Base-by-base conservation (phyloP, 306 rosid species). In the Vigna nakashimae region DNA sequence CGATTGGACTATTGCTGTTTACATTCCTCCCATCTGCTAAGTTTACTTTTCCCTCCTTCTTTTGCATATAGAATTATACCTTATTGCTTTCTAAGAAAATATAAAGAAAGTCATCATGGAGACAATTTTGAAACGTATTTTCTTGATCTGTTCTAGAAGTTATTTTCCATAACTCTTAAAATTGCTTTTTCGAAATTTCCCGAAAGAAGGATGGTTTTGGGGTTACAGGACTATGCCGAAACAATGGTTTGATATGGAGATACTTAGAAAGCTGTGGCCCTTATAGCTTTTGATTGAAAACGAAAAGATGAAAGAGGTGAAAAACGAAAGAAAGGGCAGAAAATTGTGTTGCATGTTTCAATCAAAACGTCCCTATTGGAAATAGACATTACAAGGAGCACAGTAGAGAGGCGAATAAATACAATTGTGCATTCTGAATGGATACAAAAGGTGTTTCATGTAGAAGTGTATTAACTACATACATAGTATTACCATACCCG, bases 351-450 rank as follows among this genome's bases (percentile, higher is more conserved):
- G 11, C 17, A 30, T 51, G 10, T 55, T 32, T 26, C 32, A 48
- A 80, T 28, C 57, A 32, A 57, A 65, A 69, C 16, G 40, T 78
- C 66, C 57, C 48, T 50, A 4, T 20, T 30, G 9, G 46, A 67
- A 78, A 73, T 48, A 49, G 86, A 78, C 73, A 38, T 24, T 20
- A 82, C 14, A 32, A 18, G 15, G 11, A 60, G 11, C 45, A 10
- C 11, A 40, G 45, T 40, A 7, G 2, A 8, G 45, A 7, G 22
- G 45, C 22, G 56, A 49, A 74, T 59, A 73, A 50, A 60, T 69
- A 66, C 87, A 79, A 75, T 22, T 43, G 0, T 71, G 73, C 58
- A 55, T 75, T 79, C 79, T 67, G 16, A 53, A 53, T 64, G 42
- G 64, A 79, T 45, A 38, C 74, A 74, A 68, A 28, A 24, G 4